Evolutionary conservation across 352 stramenopile species (phyloP).

Genomic region (Phytopythium mirpurense): DNA sequence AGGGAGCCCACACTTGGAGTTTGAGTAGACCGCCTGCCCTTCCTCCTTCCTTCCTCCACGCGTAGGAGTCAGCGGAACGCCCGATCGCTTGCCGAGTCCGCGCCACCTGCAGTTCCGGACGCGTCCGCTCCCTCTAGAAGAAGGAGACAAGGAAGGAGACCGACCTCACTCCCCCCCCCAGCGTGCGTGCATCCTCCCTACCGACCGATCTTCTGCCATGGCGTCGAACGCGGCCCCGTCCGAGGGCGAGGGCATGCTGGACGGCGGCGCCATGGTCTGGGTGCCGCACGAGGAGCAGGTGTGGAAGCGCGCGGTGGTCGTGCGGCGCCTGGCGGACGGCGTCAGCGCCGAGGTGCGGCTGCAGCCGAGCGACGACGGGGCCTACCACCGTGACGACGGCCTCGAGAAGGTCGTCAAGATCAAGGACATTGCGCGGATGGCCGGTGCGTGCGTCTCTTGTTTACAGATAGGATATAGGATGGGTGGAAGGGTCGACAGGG

Average conservation of each 20-base stretch:
- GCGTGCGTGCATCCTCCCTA: too few species aligned
- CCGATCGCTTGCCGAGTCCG: not conserved
- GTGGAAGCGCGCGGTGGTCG: conserved; percentile 74
- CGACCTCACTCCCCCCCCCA: too few species aligned
- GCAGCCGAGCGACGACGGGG: conserved; percentile 44
- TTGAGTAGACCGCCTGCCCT: not conserved
- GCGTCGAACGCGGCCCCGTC: conserved; percentile 13
- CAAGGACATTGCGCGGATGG: conserved; percentile 52
- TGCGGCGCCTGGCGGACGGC: conserved; percentile 46
- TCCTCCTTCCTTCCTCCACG: too few species aligned
- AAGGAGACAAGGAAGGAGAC: too few species aligned
- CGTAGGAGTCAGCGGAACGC: not conserved
- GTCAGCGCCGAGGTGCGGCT: conserved; percentile 52
- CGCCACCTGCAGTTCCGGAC: not conserved
- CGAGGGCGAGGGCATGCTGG: conserved; percentile 40
- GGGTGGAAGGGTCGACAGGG: too few species aligned
- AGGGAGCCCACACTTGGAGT: not conserved
- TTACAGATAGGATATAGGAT: too few species aligned
- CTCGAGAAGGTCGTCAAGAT: conserved; percentile 59
- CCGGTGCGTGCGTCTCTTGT: conserved; percentile 14
- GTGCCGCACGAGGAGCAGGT: conserved; percentile 70
- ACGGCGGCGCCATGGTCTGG: conserved; percentile 74
- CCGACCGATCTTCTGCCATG: not conserved
- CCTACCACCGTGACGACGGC: conserved; percentile 57
- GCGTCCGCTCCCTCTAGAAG: not conserved